Conservation (phyloP, 2,329 filamentous ascomycete species). For the Alternaria gaisen region DNA sequence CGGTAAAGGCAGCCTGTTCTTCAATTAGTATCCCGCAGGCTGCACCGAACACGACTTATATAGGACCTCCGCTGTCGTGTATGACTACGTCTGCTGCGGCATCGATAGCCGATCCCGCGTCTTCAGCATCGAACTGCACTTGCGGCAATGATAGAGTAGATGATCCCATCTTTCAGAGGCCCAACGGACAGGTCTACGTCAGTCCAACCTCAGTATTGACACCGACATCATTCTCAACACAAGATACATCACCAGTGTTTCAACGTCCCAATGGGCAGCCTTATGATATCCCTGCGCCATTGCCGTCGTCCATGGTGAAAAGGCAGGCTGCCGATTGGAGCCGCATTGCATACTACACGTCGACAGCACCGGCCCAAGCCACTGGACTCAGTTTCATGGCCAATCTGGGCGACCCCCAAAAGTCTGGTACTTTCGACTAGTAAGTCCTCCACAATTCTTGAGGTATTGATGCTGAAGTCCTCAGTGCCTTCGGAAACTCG, state of each 20-base stretch:
- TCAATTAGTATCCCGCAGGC: neutral
- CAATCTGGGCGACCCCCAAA: conserved; percentile 62
- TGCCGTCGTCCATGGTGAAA: neutral
- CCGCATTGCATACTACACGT: conserved; percentile 60
- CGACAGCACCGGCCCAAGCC: conserved; percentile 50
- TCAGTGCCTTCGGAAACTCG: conserved; percentile 63
- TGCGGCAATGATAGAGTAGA: neutral
- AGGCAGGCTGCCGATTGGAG: conserved; percentile 47
- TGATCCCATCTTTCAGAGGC: neutral
- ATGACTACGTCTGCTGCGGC: conserved; percentile 8
- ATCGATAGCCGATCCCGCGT: neutral
- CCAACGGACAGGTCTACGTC: conserved; percentile 5
- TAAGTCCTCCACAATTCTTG: conserved; percentile 26
- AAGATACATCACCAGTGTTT: neutral
- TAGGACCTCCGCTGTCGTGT: conserved; percentile 18
- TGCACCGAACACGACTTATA: conserved; percentile 11
- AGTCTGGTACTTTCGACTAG: conserved; percentile 65
- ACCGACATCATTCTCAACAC: neutral
- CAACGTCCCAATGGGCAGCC: neutral
- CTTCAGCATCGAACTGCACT: neutral
- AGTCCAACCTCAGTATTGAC: neutral
- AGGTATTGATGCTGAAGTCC: conserved; percentile 8
- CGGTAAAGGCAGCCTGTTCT: conserved; percentile 21
- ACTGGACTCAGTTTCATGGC: conserved; percentile 68
- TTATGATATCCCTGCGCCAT: neutral